phyloP scores from a whole-genome alignment of 805 yeast genomes.

The Vanderwaltozyma verrucispora region DNA sequence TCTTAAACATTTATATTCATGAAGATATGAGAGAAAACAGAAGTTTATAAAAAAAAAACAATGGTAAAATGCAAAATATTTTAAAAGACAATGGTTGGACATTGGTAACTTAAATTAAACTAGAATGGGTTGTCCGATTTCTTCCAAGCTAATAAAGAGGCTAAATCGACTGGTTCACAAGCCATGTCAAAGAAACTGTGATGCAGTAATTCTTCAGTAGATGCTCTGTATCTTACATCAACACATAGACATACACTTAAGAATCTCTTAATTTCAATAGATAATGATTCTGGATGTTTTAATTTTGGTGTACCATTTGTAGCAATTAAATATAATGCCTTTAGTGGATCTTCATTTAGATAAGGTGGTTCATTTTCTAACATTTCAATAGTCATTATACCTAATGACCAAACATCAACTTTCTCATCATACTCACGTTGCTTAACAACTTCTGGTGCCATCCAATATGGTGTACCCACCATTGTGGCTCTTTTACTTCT shows the following conservation, averaged over 20 bases:
- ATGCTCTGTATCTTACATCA: constrained; percentile 84
- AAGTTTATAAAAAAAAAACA: too few relatives aligned
- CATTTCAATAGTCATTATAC: constrained; percentile 98
- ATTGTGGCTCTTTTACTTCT: constrained; percentile 89
- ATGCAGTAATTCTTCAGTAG: constrained; percentile 74
- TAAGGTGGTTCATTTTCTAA: constrained; percentile 99
- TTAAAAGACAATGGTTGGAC: too few relatives aligned
- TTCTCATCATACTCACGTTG: constrained; percentile 94
- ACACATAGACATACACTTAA: constrained; percentile 88
- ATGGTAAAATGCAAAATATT: too few relatives aligned
- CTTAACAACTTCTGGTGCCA: constrained; percentile 99
- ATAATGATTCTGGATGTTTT: constrained; percentile 77
- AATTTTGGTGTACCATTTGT: constrained; percentile 95
- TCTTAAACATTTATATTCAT: too few relatives aligned
- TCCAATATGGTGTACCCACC: constrained; percentile 99
- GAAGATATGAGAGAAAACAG: too few relatives aligned
- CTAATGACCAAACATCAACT: constrained; percentile 96
- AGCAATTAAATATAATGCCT: constrained; percentile 88
- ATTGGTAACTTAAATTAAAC: too few relatives aligned
- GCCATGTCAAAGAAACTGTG: constrained; percentile 63
- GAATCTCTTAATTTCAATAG: constrained; percentile 72
- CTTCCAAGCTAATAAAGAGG: constrained; percentile 47
- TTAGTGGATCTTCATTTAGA: constrained; percentile 88
- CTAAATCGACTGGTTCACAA: constrained; percentile 49
- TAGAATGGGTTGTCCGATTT: constrained; percentile 12